Percentiles rank a stretch among this genome's conserved stretches.
Evolutionary conservation across 2,329 filamentous ascomycete genomes (phyloP).

Genomic region (Arthrobotrys entomopaga): DNA sequence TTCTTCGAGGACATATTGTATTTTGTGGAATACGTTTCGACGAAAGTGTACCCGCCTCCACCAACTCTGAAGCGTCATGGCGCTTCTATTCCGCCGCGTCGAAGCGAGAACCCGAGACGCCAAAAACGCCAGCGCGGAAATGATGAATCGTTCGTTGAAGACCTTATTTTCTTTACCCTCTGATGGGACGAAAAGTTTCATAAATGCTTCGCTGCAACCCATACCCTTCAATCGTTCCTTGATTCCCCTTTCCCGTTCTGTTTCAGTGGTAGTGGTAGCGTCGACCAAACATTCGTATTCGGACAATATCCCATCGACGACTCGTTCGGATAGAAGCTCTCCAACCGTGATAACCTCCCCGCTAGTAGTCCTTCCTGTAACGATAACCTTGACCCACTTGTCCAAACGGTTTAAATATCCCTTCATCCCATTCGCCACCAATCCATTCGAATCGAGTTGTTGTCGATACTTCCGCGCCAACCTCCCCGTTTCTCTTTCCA

Average conservation of each 20-base stretch:
- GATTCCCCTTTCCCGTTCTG: conserved; percentile 53
- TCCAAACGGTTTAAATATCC: conserved; percentile 64
- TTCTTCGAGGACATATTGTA: conserved; percentile 32
- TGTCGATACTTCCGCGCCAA: conserved; percentile 61
- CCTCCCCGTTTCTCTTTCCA: conserved; percentile 67
- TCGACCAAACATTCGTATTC: conserved; percentile 65
- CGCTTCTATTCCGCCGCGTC: conserved; percentile 59
- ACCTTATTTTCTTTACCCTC: conserved; percentile 63
- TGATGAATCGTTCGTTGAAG: conserved; percentile 68
- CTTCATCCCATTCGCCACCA: conserved; percentile 55
- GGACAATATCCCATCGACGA: conserved; percentile 69
- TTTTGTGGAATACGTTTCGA: conserved; percentile 38
- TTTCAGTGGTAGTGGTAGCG: conserved; percentile 60
- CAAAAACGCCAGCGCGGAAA: conserved; percentile 70
- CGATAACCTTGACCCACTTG: conserved; percentile 68
- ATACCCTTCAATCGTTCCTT: conserved; percentile 61
- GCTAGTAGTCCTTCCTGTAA: conserved; percentile 63
- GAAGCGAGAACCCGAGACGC: conserved; percentile 69
- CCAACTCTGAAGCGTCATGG: conserved; percentile 54
- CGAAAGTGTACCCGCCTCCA: conserved; percentile 55
- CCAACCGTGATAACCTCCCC: conserved; percentile 65
- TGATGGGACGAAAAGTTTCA: conserved; percentile 57
- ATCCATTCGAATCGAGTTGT: conserved; percentile 32
- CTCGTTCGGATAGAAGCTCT: conserved; percentile 68
- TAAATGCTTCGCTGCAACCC: conserved; percentile 59